Percentiles rank a stretch among this genome's conserved stretches.
Conservation (phyloP, 2,329 filamentous ascomycete genomes). For the Exophiala mesophila region DNA sequence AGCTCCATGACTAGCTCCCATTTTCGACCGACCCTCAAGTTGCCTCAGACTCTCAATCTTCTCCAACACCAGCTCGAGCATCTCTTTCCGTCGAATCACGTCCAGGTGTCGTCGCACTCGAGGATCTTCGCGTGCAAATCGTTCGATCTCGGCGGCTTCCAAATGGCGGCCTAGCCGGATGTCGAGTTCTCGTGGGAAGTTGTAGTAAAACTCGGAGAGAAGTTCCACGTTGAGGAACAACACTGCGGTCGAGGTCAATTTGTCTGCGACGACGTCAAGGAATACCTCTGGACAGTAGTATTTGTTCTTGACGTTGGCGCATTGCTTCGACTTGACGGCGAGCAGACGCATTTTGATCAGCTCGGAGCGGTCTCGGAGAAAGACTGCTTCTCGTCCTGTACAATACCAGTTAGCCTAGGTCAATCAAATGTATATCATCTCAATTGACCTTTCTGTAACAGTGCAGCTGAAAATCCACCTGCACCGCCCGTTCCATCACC, state of each 20-base stretch:
- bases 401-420: too few relatives aligned
- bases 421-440: constrained; percentile 2
- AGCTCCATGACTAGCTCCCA: constrained; percentile 37
- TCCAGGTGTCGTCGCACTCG: constrained; percentile 86
- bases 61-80: constrained; percentile 84
- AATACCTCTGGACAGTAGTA: constrained; percentile 97
- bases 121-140: constrained; percentile 87
- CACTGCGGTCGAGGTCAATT: constrained; percentile 89
- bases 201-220: constrained; percentile 94
- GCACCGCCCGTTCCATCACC: constrained; percentile 79
- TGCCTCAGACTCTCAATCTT: constrained; percentile 92
- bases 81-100: constrained; percentile 83
- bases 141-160: constrained; percentile 73
- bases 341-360: constrained; percentile 85
- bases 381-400: constrained; percentile 82
- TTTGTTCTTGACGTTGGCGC: constrained; percentile 76
- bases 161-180: constrained; percentile 76
- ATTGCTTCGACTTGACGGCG: constrained; percentile 87
- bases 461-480: constrained; percentile 83
- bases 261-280: constrained; percentile 92
- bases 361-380: constrained; percentile 85
- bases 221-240: constrained; percentile 97
- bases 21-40: constrained; percentile 69
- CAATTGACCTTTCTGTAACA: constrained; percentile 71
- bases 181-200: constrained; percentile 91